These are phyloP conservation scores for Skeletonema costatum DNA, from an alignment of 108 stramenopile genomes.

Conservation along the genomic window DNA sequence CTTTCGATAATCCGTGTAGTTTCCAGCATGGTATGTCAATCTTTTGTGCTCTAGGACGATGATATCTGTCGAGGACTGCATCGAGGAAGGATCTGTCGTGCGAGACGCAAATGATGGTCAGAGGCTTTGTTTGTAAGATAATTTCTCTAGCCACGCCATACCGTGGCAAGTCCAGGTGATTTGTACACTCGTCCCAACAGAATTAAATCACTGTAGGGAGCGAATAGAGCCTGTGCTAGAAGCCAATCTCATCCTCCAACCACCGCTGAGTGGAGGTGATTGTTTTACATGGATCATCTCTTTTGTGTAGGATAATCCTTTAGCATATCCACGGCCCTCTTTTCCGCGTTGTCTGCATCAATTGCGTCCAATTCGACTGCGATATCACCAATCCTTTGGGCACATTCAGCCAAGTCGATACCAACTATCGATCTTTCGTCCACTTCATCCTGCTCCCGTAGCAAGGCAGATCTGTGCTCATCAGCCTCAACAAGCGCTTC, in stretches of 20 bases:
- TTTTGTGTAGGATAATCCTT: slow-evolving; percentile 94
- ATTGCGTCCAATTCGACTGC: slow-evolving; percentile 86
- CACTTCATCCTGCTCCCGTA: slow-evolving; percentile 63
- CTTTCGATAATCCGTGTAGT: slow-evolving; percentile 63
- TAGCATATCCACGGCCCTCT: slow-evolving; percentile 95
- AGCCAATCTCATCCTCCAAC: slow-evolving; percentile 94
- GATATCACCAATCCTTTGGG: slow-evolving; percentile 66
- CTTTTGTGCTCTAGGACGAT: slow-evolving; percentile 58
- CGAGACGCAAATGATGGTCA: slow-evolving; percentile 90
- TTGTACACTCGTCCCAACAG: slow-evolving; percentile 94
- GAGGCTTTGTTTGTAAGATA: slow-evolving; percentile 79
- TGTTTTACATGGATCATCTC: slow-evolving; percentile 85
- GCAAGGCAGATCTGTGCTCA: slow-evolving; percentile 51
- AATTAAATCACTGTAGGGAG: slow-evolving; percentile 90
- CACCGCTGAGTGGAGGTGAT: slow-evolving; percentile 80
- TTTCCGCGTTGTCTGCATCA: slow-evolving; percentile 95
- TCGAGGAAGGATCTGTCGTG: slow-evolving; percentile 97
- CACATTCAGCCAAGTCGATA: slow-evolving; percentile 47
- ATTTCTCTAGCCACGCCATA: slow-evolving; percentile 88
- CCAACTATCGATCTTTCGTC: slow-evolving; percentile 59
- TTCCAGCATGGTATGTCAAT: slow-evolving; percentile 69
- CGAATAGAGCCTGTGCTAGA: slow-evolving; percentile 73
- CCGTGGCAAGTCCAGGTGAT: slow-evolving; percentile 84
- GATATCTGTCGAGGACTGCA: slow-evolving; percentile 81
- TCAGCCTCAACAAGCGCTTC: slow-evolving; percentile 75